Conservation (phyloP, 2,329 filamentous ascomycete species). For the Leptodontidium sp. region DNA sequence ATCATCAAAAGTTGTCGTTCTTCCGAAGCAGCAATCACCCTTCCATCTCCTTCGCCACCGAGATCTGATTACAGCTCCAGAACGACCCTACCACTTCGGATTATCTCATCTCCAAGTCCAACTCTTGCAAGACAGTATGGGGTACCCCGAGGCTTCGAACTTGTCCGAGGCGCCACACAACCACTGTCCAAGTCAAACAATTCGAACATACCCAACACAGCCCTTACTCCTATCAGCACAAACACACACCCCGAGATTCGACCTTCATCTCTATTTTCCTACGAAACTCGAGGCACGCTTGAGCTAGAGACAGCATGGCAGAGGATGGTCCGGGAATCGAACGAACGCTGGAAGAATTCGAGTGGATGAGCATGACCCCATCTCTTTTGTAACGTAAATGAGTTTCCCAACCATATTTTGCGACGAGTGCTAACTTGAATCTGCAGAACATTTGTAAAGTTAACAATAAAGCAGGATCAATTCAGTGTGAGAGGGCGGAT, state of each 20-base stretch:
- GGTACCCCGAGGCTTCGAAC: not conserved
- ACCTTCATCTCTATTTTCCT: not conserved
- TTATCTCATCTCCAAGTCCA: not conserved
- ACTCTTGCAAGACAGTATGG: not conserved
- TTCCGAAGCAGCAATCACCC: not conserved
- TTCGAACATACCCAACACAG: not conserved
- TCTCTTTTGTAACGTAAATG: not conserved
- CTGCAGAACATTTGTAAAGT: not conserved
- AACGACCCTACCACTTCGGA: not conserved
- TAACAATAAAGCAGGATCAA: no score
- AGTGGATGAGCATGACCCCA: not conserved
- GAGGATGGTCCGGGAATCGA: constrained; percentile 2
- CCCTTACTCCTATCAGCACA: not conserved
- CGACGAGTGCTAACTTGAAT: not conserved
- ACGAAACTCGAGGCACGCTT: not conserved
- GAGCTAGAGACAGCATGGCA: constrained; percentile 2
- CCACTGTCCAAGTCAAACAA: not conserved
- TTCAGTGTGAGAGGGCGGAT: not conserved
- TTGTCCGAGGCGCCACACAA: not conserved
- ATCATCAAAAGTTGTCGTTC: not conserved
- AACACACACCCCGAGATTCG: not conserved
- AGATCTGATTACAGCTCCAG: no score
- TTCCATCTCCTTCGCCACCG: not conserved
- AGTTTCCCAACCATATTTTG: not conserved
- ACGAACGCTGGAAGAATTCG: not conserved